phyloP scores from a whole-genome alignment of 768 basidiomycete species.

The Pleurotus salmoneostramineus region DNA sequence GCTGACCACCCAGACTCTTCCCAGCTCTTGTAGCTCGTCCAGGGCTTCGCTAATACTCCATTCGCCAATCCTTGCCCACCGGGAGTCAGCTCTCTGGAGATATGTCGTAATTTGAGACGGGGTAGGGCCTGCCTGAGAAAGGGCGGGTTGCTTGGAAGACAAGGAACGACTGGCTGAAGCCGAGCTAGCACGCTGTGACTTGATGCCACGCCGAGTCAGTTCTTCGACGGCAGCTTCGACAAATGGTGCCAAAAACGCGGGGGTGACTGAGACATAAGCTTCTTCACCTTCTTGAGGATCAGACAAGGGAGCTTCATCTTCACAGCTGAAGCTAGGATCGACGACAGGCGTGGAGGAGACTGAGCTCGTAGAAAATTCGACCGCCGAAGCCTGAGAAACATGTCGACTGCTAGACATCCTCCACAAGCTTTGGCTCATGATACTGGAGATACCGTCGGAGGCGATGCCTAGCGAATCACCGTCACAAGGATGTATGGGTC shows the following conservation, averaged over 20 bases:
- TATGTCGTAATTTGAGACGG: conserved; percentile 42
- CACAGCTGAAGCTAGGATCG: conserved; percentile 18
- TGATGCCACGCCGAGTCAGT: conserved; percentile 19
- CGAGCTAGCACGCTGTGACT: background rate
- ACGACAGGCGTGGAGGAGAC: background rate
- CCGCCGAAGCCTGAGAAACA: background rate
- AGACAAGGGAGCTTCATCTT: conserved; percentile 47
- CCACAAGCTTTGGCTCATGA: conserved; percentile 31
- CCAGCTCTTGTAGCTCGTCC: conserved; percentile 35
- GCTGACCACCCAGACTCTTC: conserved; percentile 28
- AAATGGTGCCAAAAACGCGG: conserved; percentile 40
- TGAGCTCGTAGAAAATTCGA: no score
- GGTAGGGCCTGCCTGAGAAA: conserved; percentile 20
- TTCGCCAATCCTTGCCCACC: conserved; percentile 61
- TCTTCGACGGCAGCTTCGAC: conserved; percentile 43
- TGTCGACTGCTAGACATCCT: conserved; percentile 21
- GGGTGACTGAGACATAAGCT: conserved; percentile 60
- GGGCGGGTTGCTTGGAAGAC: conserved; percentile 8
- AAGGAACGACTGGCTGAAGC: background rate
- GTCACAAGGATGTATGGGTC: conserved; percentile 40
- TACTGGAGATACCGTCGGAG: conserved; percentile 23
- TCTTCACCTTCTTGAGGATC: conserved; percentile 62
- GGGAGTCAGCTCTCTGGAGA: conserved; percentile 48
- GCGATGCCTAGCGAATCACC: conserved; percentile 12
- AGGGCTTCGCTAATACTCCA: conserved; percentile 66